Evolutionary conservation across 2,329 filamentous ascomycete genomes (phyloP).

Genomic region (Aureobasidium sp.): DNA sequence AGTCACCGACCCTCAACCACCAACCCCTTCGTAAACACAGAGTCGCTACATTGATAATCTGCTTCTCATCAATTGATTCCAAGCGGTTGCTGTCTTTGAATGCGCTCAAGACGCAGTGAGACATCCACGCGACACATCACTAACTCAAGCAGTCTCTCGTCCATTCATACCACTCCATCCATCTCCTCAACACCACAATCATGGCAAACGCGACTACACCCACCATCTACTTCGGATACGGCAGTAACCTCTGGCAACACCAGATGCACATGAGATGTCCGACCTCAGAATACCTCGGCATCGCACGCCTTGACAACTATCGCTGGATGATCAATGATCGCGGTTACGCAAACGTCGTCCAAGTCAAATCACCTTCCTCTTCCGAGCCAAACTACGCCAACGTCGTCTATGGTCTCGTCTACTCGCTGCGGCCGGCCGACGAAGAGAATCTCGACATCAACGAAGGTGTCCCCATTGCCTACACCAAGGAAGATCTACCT

Average conservation of each 20-base stretch:
- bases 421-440: constrained; percentile 43
- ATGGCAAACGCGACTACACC: not conserved
- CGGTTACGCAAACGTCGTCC: constrained; percentile 61
- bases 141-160: not conserved
- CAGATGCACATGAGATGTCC: constrained; percentile 59
- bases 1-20: not conserved
- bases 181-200: not conserved
- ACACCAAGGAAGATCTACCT: constrained; percentile 45
- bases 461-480: constrained; percentile 56
- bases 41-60: not conserved
- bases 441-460: constrained; percentile 46
- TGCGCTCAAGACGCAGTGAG: not conserved
- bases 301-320: constrained; percentile 50
- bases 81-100: not conserved
- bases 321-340: constrained; percentile 59
- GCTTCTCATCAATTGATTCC: not conserved
- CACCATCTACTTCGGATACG: constrained; percentile 15
- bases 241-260: constrained; percentile 51
- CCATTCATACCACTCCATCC: not conserved
- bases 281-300: constrained; percentile 45
- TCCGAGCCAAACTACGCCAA: constrained; percentile 19
- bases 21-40: not conserved
- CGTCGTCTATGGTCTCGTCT: constrained; percentile 52
- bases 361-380: constrained; percentile 17
- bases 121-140: not conserved